Evolutionary conservation across 202 grass and related monocot genomes (phyloP).

Genomic region (Cymbopogon flexuosus): DNA sequence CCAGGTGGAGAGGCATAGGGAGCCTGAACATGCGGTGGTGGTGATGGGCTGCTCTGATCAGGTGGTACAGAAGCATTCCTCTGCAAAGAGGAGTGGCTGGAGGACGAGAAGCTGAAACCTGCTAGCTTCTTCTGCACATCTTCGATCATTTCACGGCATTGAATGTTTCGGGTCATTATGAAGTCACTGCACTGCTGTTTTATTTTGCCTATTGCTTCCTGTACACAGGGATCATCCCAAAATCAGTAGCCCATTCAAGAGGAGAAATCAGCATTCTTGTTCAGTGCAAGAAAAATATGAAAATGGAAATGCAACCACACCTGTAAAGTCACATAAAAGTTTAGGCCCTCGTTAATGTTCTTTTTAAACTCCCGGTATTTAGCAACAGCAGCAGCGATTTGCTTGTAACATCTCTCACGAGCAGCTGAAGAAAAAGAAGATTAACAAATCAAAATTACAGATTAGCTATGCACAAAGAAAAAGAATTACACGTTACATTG

Average conservation of each 20-base stretch:
- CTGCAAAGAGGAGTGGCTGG: constrained; percentile 26
- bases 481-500: neutral
- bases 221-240: constrained; percentile 17
- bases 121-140: constrained; percentile 87
- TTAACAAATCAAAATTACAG: constrained; percentile 23
- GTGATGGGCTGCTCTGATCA: constrained; percentile 50
- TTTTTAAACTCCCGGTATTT: constrained; percentile 87
- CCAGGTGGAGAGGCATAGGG: constrained; percentile 41
- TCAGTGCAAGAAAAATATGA: constrained; percentile 13
- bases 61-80: constrained; percentile 48
- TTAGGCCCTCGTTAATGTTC: constrained; percentile 83
- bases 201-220: constrained; percentile 90
- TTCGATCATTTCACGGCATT: constrained; percentile 96
- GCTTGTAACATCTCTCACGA: constrained; percentile 86
- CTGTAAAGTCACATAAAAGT: constrained; percentile 92
- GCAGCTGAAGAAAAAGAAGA: constrained; percentile 50
- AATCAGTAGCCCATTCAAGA: constrained; percentile 16
- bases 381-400: constrained; percentile 83
- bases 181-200: constrained; percentile 92
- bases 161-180: constrained; percentile 88
- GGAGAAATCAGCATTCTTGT: constrained; percentile 1
- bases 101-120: constrained; percentile 81
- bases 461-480: neutral
- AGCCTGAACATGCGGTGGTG: constrained; percentile 40
- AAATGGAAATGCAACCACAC: constrained; percentile 35